Evolutionary conservation across 2,329 filamentous ascomycete species (phyloP), one percentile per base, ranked within the genome.

Genomic region (Fonsecaea multimorphosa): DNA sequence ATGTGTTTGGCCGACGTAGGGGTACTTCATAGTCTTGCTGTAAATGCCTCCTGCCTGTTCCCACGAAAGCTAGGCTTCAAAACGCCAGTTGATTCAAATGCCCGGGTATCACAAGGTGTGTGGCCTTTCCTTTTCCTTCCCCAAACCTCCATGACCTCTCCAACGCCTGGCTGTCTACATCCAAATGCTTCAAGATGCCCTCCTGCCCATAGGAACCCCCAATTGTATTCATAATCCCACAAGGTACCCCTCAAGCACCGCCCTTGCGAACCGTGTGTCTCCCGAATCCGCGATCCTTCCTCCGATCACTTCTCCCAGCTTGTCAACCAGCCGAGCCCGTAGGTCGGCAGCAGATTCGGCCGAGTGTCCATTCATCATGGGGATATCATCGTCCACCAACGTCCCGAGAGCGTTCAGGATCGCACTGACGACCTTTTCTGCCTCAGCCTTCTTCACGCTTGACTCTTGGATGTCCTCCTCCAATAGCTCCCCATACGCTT

Each of bases 401-500:
- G 79, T 81, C 32, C 82, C 79, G 61, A 91, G 76, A 0, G 85
- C 83, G 59, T 81, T 80, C 34, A 90, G 74, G 16, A 91, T 78
- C 1, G 85, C 84, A 5, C 74, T 78, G 14, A 89, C 76, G 1
- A 91, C 84, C 72, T 84, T 84, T 70, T 88, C 85, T 0, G 87
- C 85, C 68, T 89, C 87, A 6, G 82, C 80, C 64, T 81, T 84
- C 70, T 83, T 85, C 24, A 79, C 76, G n/a, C 78, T 77, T 16
- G 81, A 79, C 22, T 76, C 76, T 19, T 81, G 81, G 54, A 85
- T 73, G 1, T 81, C 84, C 64, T 87, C 85, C 51, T 81, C 80
- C 5, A 91, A 78, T 11, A 90, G 79, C 19, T 82, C 82, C 58
- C 89, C 86, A 73, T 89, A 91, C 0, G 85, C 81, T 64, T 83